Base-by-base conservation (phyloP, 805 yeast species). In the Cyberlindnera mycetangii region DNA sequence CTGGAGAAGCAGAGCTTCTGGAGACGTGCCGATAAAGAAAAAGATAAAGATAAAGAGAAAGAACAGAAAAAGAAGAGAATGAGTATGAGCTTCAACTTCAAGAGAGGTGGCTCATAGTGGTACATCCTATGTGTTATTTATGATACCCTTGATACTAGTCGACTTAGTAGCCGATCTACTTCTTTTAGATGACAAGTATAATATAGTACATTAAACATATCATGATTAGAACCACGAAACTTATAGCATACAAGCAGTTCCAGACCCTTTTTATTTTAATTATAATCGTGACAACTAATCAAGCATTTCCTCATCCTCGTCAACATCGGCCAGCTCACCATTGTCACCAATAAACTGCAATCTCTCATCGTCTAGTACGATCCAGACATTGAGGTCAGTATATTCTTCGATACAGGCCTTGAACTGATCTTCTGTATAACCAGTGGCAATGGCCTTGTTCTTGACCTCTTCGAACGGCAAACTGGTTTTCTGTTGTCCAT, bases 361-460 rank as follows among this genome's bases (percentile, higher is more conserved):
- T 33, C 73, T 73, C 53, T 78, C 83, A 44, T 85, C 83, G 44
- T 85, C 89, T 22, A 83, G 73, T 36, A 76, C 69, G 59, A 85
- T 85, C 90, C 95, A 87, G 25, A 90, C 78, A 35, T 81, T 81
- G 48, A 87, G 71, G 25, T 73, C 73, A 28, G 78, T 75, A 64
- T 92, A 92, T 61, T 86, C 90, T 35, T 72, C 71, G 36, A 92
- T 71, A 72, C 95, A 86, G 45, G 78, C 83, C 43, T 74, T 78
- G 52, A 92, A 76, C 61, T 89, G 89, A 50, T 81, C 77, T 56
- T 83, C 82, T 0, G 96, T 89, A 66, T 78, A 92, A 5, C 97
- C 97, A 66, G 85, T 83, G 28, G 86, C 84, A 32, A 88, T 69
- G 25, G 85, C 80, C 4, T 85, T 72, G 49, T 80, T 80, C 50